phyloP scores from a whole-genome alignment of 1,284 basidiomycete species.

The Cutaneotrichosporon sp. region DNA sequence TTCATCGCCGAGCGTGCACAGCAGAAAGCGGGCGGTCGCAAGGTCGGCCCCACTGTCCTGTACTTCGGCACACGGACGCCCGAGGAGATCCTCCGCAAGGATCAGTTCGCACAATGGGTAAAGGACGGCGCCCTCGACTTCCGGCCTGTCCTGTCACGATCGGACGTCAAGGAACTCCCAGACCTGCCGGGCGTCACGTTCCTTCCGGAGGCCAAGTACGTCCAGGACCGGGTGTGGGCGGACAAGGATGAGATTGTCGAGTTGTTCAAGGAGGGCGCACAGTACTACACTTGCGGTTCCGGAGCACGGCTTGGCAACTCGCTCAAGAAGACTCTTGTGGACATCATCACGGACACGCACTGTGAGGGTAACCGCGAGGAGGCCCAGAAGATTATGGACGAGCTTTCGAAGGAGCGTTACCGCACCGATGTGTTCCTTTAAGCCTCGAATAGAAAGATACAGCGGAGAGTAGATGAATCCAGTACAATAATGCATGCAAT shows the following conservation, averaged over 20 bases:
- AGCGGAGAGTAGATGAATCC: no score
- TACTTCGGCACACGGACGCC: conserved; percentile 54
- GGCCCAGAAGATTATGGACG: conserved; percentile 4
- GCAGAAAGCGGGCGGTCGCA: conserved; percentile 52
- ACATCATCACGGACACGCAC: conserved; percentile 8
- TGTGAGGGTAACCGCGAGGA: not conserved
- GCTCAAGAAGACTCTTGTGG: conserved; percentile 13
- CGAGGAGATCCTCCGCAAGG: conserved; percentile 53
- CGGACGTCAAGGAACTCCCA: conserved; percentile 6
- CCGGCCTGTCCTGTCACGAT: conserved; percentile 53
- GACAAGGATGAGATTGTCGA: conserved; percentile 49
- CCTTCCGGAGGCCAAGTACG: conserved; percentile 7
- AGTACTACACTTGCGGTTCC: conserved; percentile 55
- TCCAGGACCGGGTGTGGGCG: conserved; percentile 52
- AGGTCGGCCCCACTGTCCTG: conserved; percentile 51
- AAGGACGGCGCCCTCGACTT: conserved; percentile 53
- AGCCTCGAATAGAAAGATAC: conserved; percentile 13
- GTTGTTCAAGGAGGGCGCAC: conserved; percentile 47
- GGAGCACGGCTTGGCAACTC: conserved; percentile 21
- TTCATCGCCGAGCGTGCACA: conserved; percentile 56
- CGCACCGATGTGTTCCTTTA: conserved; percentile 24
- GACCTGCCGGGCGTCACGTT: not conserved
- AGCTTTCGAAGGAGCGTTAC: conserved; percentile 9
- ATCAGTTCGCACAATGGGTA: conserved; percentile 52
- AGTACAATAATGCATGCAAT: no score